These are phyloP conservation scores for Agaricus bisporus DNA, from an alignment of 768 basidiomycete genomes.

Conservation along the genomic window DNA sequence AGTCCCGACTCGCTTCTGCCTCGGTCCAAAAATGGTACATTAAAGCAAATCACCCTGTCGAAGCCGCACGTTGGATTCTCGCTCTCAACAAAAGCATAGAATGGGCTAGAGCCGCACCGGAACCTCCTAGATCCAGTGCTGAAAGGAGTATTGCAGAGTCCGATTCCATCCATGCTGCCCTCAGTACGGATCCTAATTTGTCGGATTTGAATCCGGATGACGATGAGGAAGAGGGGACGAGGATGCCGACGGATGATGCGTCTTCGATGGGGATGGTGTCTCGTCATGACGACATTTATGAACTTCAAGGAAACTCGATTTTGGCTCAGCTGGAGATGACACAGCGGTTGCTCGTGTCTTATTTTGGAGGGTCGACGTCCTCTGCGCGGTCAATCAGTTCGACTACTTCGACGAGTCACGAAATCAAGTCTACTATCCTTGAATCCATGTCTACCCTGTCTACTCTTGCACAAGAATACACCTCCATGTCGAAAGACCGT, in stretches of 20 bases:
- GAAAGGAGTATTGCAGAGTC: not conserved
- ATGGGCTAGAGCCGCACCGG: slow-evolving; percentile 35
- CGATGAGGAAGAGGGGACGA: slow-evolving; percentile 27
- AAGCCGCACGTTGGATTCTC: slow-evolving; percentile 83
- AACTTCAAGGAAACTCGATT: slow-evolving; percentile 63
- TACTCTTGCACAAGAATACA: slow-evolving; percentile 58
- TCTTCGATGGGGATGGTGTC: slow-evolving; percentile 36
- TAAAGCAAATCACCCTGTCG: slow-evolving; percentile 82
- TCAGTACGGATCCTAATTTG: not conserved
- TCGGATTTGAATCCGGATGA: slow-evolving; percentile 18
- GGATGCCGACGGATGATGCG: slow-evolving; percentile 24
- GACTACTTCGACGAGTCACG: slow-evolving; percentile 18
- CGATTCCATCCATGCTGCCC: not conserved
- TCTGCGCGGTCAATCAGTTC: not conserved
- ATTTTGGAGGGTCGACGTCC: not conserved
- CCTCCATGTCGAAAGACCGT: slow-evolving; percentile 65
- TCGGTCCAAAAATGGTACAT: slow-evolving; percentile 73
- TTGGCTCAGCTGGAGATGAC: slow-evolving; percentile 78
- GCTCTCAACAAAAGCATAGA: slow-evolving; percentile 72
- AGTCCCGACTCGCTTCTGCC: slow-evolving; percentile 39
- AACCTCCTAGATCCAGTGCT: too few relatives aligned
- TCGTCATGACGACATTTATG: slow-evolving; percentile 43
- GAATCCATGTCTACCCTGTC: slow-evolving; percentile 55
- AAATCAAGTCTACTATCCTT: slow-evolving; percentile 46
- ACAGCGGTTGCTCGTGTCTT: slow-evolving; percentile 47